Percentiles rank a stretch among this genome's conserved stretches.
These are phyloP conservation scores for Comarum palustre DNA, from an alignment of 306 rosid species.

Conservation along the genomic window DNA sequence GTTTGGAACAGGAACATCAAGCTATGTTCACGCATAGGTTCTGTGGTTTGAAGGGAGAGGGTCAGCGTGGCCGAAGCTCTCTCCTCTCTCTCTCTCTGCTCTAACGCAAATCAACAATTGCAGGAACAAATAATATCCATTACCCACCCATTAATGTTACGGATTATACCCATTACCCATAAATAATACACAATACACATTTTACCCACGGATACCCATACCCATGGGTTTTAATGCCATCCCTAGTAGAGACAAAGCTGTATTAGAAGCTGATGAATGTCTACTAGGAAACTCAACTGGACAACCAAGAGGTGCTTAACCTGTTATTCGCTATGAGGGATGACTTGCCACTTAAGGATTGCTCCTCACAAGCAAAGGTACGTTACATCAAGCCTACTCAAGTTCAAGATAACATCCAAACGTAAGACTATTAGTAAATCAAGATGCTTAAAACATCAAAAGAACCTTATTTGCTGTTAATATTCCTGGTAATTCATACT, in stretches of 20 bases:
- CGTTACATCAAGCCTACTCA: not conserved
- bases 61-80: no score
- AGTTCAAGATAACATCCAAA: not conserved
- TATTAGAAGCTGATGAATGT: conserved; percentile 38
- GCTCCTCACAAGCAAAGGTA: conserved; percentile 46
- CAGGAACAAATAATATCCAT: no score
- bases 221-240: no score
- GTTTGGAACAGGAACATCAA: not conserved
- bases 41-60: no score
- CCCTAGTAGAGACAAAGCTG: conserved; percentile 52
- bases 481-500: not conserved
- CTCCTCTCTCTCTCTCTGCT: no score
- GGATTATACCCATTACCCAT: no score
- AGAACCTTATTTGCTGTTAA: not conserved
- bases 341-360: conserved; percentile 49
- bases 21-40: conserved; percentile 7
- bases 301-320: conserved; percentile 55
- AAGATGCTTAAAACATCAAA: not conserved
- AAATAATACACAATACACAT: no score
- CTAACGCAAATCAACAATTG: no score
- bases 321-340: conserved; percentile 44
- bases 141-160: no score
- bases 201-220: no score
- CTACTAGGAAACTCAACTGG: conserved; percentile 27
- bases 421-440: not conserved